A percentile compares a stretch with the other conserved stretches of the same genome.
Evolutionary conservation across 345 rosid genomes (phyloP).

Genomic region (Hibiscus syriacus): DNA sequence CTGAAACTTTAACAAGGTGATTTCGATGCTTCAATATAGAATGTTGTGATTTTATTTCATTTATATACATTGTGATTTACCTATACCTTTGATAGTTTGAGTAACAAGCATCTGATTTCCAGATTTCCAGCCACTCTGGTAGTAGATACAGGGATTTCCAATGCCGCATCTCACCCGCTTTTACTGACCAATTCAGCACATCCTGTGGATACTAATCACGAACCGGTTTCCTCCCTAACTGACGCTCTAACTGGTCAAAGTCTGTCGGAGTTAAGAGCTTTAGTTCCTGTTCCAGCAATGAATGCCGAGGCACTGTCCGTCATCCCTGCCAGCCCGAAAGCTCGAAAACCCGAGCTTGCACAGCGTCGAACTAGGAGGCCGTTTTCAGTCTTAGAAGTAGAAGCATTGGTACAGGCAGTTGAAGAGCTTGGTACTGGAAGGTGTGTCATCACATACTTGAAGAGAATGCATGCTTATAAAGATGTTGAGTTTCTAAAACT

Average conservation of each 20-base stretch:
- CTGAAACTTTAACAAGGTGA: constrained; percentile 41
- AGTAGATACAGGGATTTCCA: constrained; percentile 32
- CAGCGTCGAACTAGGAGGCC: constrained; percentile 98
- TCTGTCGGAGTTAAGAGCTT: constrained; percentile 53
- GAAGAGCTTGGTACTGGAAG: constrained; percentile 96
- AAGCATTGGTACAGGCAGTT: constrained; percentile 84
- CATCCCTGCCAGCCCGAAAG: constrained; percentile 60
- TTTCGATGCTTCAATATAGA: background rate
- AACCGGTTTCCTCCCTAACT: constrained; percentile 25
- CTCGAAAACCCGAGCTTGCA: constrained; percentile 52
- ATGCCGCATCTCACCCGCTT: constrained; percentile 25
- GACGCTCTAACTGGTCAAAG: constrained; percentile 41
- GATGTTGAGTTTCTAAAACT: background rate
- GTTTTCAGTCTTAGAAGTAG: constrained; percentile 91
- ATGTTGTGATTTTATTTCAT: background rate
- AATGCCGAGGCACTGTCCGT: constrained; percentile 29
- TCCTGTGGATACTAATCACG: constrained; percentile 32
- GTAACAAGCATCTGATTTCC: constrained; percentile 20
- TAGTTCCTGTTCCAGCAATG: constrained; percentile 26
- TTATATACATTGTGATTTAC: background rate
- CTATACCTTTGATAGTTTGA: background rate
- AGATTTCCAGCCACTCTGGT: constrained; percentile 39
- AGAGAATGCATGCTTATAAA: background rate
- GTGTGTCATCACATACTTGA: constrained; percentile 10
- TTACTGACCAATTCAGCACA: constrained; percentile 22